These are phyloP conservation scores for Cicer pinnatifidum DNA, from an alignment of 306 rosid genomes.

Conservation along the genomic window DNA sequence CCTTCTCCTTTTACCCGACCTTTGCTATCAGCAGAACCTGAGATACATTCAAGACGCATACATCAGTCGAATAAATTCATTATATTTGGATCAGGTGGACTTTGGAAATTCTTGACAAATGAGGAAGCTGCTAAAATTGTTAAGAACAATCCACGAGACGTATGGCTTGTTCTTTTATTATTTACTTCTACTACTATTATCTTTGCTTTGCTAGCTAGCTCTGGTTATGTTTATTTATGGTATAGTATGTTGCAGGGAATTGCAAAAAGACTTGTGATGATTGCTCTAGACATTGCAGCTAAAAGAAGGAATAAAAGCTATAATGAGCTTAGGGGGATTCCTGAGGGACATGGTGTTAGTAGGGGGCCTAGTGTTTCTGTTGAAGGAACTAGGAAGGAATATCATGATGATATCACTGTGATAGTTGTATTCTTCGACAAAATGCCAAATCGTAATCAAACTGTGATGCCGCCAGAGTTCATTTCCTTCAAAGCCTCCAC, in stretches of 20 bases:
- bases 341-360: background rate
- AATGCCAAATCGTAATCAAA: background rate
- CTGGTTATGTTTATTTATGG: background rate
- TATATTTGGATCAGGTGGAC: background rate
- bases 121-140: background rate
- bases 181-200: background rate
- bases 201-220: background rate
- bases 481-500: background rate
- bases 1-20: background rate
- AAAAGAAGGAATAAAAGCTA: background rate
- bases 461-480: background rate
- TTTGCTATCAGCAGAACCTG: background rate
- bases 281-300: background rate
- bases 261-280: background rate
- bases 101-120: background rate
- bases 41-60: background rate
- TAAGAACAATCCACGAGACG: background rate
- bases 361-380: slow-evolving; percentile 10
- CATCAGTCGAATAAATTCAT: background rate
- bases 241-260: background rate
- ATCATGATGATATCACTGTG: slow-evolving; percentile 2
- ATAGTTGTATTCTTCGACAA: background rate
- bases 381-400: background rate
- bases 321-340: background rate
- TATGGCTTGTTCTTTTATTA: background rate